These are phyloP conservation scores for Lentinula sp. DNA, from an alignment of 768 basidiomycete species.

Conservation along the genomic window DNA sequence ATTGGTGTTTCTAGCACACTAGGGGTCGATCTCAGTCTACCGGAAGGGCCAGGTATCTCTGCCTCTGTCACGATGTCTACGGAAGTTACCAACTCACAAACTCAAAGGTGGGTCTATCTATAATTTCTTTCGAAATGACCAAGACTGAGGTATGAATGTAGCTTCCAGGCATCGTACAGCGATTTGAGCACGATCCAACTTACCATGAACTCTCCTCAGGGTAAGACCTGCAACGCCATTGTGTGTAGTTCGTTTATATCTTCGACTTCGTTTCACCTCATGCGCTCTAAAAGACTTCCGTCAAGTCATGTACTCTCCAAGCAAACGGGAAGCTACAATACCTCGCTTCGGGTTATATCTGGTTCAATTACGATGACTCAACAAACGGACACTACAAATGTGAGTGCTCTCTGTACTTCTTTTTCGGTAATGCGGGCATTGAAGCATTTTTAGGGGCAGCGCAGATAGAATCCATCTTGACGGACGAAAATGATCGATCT, in stretches of 20 bases:
- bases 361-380: slow-evolving; percentile 12
- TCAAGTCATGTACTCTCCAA: slow-evolving; percentile 5
- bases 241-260: background rate
- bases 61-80: background rate
- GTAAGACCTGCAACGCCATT: slow-evolving; percentile 2
- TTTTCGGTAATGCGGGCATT: background rate
- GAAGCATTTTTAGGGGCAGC: background rate
- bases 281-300: background rate
- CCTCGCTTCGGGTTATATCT: slow-evolving; percentile 11
- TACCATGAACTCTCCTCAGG: background rate
- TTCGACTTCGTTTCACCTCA: background rate
- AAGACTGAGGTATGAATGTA: background rate
- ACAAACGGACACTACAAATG: slow-evolving; percentile 21
- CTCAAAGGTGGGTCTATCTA: background rate
- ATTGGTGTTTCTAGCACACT: background rate
- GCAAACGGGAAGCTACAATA: slow-evolving; percentile 9
- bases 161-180: background rate
- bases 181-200: background rate
- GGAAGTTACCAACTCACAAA: background rate
- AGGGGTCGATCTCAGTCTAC: background rate
- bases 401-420: slow-evolving; percentile 8
- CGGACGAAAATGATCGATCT: slow-evolving; percentile 8
- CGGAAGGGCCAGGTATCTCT: background rate
- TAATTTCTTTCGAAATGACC: background rate
- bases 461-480: slow-evolving; percentile 6